phyloP scores from a whole-genome alignment of 2,329 filamentous ascomycete species.

The Aspergillus phoenicis region DNA sequence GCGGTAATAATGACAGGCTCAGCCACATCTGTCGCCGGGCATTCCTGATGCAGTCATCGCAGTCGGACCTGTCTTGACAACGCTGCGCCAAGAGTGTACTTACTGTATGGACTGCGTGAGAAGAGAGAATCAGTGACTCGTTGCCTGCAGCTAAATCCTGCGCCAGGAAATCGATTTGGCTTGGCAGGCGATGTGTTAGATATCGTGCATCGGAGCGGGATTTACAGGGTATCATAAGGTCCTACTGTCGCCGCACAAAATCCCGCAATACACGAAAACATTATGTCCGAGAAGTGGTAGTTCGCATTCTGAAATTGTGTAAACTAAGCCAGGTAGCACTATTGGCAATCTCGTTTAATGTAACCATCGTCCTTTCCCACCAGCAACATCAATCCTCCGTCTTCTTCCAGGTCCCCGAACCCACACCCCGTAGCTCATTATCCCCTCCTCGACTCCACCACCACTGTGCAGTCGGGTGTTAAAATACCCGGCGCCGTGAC shows the following conservation, averaged over 20 bases:
- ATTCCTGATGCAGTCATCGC: not conserved
- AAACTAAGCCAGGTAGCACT: slow-evolving; percentile 1
- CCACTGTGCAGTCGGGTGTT: not conserved
- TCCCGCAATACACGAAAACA: not conserved
- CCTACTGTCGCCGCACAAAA: not conserved
- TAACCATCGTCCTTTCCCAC: not conserved
- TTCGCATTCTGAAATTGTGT: not conserved
- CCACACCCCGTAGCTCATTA: no score
- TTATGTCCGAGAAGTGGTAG: not conserved
- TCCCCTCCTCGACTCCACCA: not conserved
- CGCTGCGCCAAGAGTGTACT: not conserved
- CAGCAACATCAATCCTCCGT: no score
- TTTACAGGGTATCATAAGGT: not conserved
- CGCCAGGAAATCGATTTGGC: not conserved
- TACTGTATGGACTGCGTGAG: not conserved
- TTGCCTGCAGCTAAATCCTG: not conserved
- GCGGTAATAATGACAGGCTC: not conserved
- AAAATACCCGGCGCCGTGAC: not conserved
- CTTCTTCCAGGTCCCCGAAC: no score
- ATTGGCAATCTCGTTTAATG: not conserved
- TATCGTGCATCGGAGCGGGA: not conserved
- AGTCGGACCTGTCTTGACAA: not conserved
- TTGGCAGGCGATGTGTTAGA: not conserved
- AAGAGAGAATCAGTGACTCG: not conserved
- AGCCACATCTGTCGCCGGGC: slow-evolving; percentile 5